Evolutionary conservation across 139 green algal species (phyloP).

Genomic region (Chlamydomonas sp.): DNA sequence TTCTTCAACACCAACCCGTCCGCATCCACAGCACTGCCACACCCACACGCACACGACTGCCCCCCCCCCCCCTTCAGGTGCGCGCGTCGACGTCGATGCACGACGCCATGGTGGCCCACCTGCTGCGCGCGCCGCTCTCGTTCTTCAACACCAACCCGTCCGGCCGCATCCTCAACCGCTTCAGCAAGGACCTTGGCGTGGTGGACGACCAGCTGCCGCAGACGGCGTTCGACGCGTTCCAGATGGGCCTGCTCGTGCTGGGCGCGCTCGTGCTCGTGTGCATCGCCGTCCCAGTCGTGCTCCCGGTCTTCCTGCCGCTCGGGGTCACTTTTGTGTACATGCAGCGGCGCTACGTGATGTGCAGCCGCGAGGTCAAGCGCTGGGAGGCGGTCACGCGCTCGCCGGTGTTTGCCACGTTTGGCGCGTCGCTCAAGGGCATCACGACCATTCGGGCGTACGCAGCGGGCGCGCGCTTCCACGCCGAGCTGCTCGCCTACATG

Average conservation of each 20-base stretch:
- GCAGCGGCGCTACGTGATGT: conserved; percentile 51
- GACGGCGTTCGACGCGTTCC: conserved; percentile 49
- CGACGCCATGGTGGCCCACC: conserved; percentile 38
- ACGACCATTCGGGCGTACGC: conserved; percentile 86
- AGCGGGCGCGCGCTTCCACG: too few species aligned
- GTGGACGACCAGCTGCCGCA: conserved; percentile 69
- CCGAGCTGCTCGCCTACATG: too few species aligned
- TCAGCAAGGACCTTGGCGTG: conserved; percentile 66
- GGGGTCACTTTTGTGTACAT: conserved; percentile 45
- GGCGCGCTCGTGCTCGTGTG: conserved; percentile 38
- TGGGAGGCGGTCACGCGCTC: conserved; percentile 74
- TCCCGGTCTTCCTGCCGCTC: conserved; percentile 65
- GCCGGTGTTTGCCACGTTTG: conserved; percentile 82
- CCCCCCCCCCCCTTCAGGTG: not conserved
- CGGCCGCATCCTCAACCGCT: conserved; percentile 83
- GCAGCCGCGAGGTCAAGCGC: conserved; percentile 81
- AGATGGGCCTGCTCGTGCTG: conserved; percentile 19
- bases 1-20: conserved; percentile 95
- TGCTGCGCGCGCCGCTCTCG: conserved; percentile 72
- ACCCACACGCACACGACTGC: too few species aligned
- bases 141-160: conserved; percentile 94
- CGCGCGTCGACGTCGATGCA: conserved; percentile 47
- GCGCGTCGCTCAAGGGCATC: conserved; percentile 75
- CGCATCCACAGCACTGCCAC: conserved; percentile 70
- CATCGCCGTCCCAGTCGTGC: conserved; percentile 61